Evolutionary conservation across 768 basidiomycete genomes (phyloP).

Genomic region (Lactarius hatsudake): DNA sequence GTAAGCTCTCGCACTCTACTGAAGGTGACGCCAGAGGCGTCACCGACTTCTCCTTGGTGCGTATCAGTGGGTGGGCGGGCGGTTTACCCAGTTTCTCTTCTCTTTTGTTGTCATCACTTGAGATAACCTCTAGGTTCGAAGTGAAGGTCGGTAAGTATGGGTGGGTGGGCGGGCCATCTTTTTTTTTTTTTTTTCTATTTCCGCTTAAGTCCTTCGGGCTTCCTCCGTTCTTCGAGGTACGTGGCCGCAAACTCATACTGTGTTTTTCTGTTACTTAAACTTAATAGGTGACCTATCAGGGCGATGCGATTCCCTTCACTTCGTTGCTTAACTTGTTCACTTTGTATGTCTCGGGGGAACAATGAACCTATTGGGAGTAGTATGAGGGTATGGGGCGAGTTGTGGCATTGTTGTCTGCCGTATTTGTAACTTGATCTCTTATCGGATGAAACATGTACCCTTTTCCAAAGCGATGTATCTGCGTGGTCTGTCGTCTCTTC

Average conservation of each 20-base stretch:
- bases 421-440: not conserved
- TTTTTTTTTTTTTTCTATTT: not conserved
- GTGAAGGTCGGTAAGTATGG: not conserved
- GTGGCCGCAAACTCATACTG: not conserved
- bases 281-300: not conserved
- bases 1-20: not conserved
- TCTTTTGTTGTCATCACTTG: not conserved
- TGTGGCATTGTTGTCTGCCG: not conserved
- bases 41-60: not conserved
- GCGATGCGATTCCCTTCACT: not conserved
- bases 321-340: not conserved
- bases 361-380: not conserved
- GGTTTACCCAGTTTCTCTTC: slow-evolving; percentile 10
- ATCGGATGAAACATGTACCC: not conserved
- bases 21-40: slow-evolving; percentile 1
- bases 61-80: slow-evolving; percentile 23
- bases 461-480: not conserved
- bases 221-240: not conserved
- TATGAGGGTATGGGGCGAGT: not conserved
- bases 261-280: not conserved
- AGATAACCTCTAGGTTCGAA: not conserved
- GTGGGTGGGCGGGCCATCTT: slow-evolving; percentile 5
- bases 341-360: not conserved
- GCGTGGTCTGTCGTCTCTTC: not conserved
- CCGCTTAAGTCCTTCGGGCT: not conserved